Conservation (phyloP, 495 filamentous ascomycete genomes). For the Symbiotaphrina buchneri region DNA sequence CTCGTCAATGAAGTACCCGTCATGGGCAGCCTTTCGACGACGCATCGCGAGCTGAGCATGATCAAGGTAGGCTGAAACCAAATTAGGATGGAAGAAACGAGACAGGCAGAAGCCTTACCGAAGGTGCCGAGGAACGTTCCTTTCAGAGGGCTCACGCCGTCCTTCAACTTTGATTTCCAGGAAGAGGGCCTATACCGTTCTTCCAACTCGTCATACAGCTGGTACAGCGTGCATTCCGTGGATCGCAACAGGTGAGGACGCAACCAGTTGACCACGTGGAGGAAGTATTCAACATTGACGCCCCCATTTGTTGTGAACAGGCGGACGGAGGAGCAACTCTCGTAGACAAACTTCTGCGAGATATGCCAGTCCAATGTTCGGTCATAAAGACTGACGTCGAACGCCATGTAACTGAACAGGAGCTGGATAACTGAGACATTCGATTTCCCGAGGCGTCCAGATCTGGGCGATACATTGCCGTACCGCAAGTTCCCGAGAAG, state of each 20-base stretch:
- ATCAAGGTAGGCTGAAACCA: no score
- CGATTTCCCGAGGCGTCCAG: no score
- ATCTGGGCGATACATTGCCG: no score
- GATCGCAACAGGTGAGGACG: slow-evolving; percentile 9
- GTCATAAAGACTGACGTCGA: background rate
- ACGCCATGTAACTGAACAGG: background rate
- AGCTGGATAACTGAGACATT: background rate
- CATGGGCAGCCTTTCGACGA: no score
- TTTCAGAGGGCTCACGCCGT: no score
- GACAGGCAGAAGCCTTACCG: no score
- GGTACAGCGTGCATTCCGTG: slow-evolving; percentile 6
- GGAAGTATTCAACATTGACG: slow-evolving; percentile 5
- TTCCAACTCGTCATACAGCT: slow-evolving; percentile 5
- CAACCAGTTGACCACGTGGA: slow-evolving; percentile 11
- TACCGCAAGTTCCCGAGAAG: no score
- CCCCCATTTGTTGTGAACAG: background rate
- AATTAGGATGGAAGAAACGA: no score
- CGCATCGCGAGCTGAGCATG: no score
- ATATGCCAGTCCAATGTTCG: background rate
- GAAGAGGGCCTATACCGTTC: slow-evolving; percentile 4
- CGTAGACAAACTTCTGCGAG: slow-evolving; percentile 1
- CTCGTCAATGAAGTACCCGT: no score
- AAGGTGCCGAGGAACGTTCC: no score
- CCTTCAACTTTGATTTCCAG: slow-evolving; percentile 5
- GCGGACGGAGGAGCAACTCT: no score